Conservation (phyloP, 345 rosid genomes). For the Camelina hispida region DNA sequence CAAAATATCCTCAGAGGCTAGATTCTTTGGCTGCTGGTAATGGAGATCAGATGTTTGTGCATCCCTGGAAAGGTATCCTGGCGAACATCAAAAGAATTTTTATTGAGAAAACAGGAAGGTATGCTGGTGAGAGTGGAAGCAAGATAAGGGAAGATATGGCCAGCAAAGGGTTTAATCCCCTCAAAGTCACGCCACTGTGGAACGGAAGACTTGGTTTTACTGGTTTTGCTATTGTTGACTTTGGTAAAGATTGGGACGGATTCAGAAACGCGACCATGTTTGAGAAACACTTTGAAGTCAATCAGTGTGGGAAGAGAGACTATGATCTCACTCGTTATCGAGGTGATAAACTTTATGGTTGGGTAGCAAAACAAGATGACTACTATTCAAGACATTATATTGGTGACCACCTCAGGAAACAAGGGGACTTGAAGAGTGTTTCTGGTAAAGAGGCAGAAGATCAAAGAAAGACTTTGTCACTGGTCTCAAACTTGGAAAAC, state of each 20-base stretch:
- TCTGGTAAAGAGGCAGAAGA: conserved; percentile 61
- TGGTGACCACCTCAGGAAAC: conserved; percentile 55
- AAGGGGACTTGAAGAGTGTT: conserved; percentile 67
- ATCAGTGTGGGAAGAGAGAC: conserved; percentile 56
- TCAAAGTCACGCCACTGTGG: conserved; percentile 68
- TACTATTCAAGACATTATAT: conserved; percentile 43
- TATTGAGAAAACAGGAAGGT: conserved; percentile 41
- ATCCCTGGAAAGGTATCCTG: conserved; percentile 77
- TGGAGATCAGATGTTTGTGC: conserved; percentile 50
- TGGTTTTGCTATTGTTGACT: conserved; percentile 70
- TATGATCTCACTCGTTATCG: conserved; percentile 36
- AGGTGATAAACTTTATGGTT: conserved; percentile 62
- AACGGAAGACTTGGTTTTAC: conserved; percentile 53
- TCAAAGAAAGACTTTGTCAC: conserved; percentile 45
- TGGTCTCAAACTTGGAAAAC: conserved; percentile 52
- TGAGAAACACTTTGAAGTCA: conserved; percentile 56
- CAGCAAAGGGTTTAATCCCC: conserved; percentile 64
- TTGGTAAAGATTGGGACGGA: conserved; percentile 71
- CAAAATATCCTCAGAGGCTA: conserved; percentile 30
- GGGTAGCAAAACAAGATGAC: conserved; percentile 78
- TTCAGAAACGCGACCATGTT: conserved; percentile 61
- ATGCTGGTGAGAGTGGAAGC: conserved; percentile 66
- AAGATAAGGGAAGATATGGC: conserved; percentile 54
- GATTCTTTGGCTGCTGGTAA: conserved; percentile 6
- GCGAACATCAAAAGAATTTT: conserved; percentile 59